These are phyloP conservation scores for Durusdinium trenchii DNA, from an alignment of 73 alveolate genomes.

Conservation along the genomic window DNA sequence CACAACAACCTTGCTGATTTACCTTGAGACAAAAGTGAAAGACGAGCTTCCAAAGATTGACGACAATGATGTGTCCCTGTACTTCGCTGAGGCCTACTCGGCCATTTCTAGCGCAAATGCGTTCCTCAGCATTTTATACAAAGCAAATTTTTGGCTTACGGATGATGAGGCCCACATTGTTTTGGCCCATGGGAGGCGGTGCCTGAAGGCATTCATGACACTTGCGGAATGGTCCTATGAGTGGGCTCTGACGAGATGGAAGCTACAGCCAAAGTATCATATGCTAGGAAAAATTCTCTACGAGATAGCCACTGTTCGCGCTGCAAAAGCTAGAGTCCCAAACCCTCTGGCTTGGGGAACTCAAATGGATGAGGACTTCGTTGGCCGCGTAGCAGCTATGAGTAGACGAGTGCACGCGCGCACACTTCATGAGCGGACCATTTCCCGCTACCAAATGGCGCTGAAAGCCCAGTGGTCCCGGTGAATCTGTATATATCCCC, in stretches of 20 bases:
- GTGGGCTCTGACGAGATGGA: not conserved
- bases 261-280: slow-evolving; percentile 15
- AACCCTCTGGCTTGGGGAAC: not conserved
- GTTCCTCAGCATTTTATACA: not conserved
- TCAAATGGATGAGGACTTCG: slow-evolving; percentile 34
- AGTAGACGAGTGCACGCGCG: not conserved
- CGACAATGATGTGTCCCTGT: not conserved
- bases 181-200: not conserved
- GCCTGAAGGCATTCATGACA: not conserved
- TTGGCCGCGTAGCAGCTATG: not conserved
- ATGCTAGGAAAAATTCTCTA: not conserved
- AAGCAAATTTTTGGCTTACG: not conserved
- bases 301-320: not conserved
- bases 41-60: not conserved
- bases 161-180: not conserved
- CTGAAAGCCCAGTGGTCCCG: not conserved
- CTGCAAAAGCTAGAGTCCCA: too few species aligned
- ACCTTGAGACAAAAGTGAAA: not conserved
- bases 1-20: not conserved
- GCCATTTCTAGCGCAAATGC: not conserved
- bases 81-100: not conserved
- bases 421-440: not conserved
- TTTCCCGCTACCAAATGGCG: not conserved
- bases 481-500: not conserved
- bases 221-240: not conserved